These are phyloP conservation scores for Bipolaris gigantea DNA, from an alignment of 2,329 filamentous ascomycete genomes.

Conservation along the genomic window DNA sequence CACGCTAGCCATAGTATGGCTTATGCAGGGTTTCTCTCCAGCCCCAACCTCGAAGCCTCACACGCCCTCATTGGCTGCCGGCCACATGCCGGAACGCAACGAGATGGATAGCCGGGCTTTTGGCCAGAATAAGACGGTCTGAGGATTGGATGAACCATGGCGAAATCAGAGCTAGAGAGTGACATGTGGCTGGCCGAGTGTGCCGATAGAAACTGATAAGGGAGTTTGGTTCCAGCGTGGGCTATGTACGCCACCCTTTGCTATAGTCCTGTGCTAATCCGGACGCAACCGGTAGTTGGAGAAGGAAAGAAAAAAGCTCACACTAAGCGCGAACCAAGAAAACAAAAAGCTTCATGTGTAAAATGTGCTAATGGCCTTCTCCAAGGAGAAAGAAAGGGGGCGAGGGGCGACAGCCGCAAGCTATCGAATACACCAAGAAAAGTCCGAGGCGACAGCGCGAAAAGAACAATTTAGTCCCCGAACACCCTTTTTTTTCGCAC, in stretches of 20 bases:
- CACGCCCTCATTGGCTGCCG: not conserved
- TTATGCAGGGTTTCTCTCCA: slow-evolving; percentile 6
- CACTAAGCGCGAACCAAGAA: no score
- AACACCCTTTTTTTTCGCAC: no score
- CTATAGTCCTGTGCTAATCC: not conserved
- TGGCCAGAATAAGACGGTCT: not conserved
- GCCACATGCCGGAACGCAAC: not conserved
- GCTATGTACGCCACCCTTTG: no score
- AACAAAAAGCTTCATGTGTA: no score
- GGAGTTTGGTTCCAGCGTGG: not conserved
- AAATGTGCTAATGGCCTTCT: no score
- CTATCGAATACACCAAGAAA: no score
- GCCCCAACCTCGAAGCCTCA: not conserved
- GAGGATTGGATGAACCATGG: not conserved
- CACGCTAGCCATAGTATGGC: not conserved
- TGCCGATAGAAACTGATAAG: not conserved
- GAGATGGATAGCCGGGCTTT: not conserved
- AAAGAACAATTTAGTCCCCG: no score
- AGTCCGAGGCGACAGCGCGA: no score
- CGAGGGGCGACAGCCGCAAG: no score
- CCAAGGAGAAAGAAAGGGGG: no score
- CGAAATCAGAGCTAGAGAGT: not conserved
- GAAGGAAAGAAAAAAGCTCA: not conserved
- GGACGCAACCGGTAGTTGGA: not conserved
- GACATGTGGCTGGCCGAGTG: not conserved